Base-by-base conservation (phyloP, 2,329 filamentous ascomycete genomes). In the Incumbomyces delicatus region DNA sequence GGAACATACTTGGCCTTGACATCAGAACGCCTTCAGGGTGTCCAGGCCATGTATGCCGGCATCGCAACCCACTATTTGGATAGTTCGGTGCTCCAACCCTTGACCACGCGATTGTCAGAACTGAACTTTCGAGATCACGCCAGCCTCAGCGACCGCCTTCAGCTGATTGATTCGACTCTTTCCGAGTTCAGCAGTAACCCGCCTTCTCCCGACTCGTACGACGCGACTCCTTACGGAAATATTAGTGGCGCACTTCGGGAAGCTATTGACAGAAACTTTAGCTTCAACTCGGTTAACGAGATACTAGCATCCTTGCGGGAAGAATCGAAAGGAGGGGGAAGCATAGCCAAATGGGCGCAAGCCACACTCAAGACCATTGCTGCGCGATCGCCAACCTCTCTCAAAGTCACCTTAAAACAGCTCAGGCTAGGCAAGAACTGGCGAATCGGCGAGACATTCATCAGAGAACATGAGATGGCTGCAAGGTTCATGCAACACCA, bases 41-140 rank as follows among this genome's bases (percentile, higher is more conserved):
- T 82, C 11, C 86, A 96, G 63, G 84, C 83, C 44, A 89, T 94
- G 60, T 95, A 94, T 69, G 77, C 87, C 38, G 92, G 92, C 49
- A 74, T 98, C 58, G 92, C 92, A 50, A 96, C 92, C 12, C 92
- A 98, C 70, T 98, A 95, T 70, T 72, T 98, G 54, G 85, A 98
- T 74, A 95, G 90, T 36, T 88, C 86, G 50, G 83, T 83, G 55
- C 75, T 98, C 50, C 80, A 85, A 41, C 78, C 79, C 57, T 76
- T 98, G 48, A 87, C 95, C 65, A 75, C 81, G 16, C 86, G 90
- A 62, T 76, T 98, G 20, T 85, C 87, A 1, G 92, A 98, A 68
- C 76, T 98, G 52, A 77, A 82, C 22, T 98, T 98, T 73, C 76
- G 77, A 50, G 94, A 98, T 68, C 79, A 82, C 58, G 78, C 85